Base-by-base conservation (phyloP, 2,329 filamentous ascomycete species). In the Nothophoma quercina region DNA sequence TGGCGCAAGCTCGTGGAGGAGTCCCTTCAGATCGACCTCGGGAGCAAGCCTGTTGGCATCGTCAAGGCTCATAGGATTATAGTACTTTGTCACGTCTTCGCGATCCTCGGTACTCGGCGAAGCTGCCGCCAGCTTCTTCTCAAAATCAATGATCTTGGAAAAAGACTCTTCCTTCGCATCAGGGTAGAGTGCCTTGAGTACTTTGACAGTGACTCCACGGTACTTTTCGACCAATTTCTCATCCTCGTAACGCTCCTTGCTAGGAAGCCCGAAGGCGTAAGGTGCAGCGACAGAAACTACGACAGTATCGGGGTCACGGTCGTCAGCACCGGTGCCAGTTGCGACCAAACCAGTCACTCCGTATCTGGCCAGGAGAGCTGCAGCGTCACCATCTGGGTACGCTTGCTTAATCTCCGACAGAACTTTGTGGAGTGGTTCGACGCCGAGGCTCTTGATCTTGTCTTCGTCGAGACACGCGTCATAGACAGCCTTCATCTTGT, bases 381-480 rank as follows among this genome's bases (percentile, higher is more conserved):
- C 73, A 2, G 80, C 75, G n/a, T 81, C 75, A 9, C 28, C 40
- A n/a, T 49, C 30, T 12, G 65, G 57, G 30, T 59, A 68, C 0
- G 55, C 42, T n/a, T 63, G 56, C 44, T 63, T 65, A 29, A 88
- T 71, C 35, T 81, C 71, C 12, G 79, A 70, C n/a, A 90, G 74
- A 8, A 89, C 71, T 4, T 80, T 69, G 15, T 79, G 68, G 32
- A 91, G 69, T 2, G 87, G 87, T 51, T 78, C 69, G 5, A 81
- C 74, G 2, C 86, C 88, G 9, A 79, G 67, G 34, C 80, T 71
- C 58, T 82, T 80, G 41, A 89, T 81, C 8, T 75, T 72, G 7
- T 81, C 77, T 65, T 87, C 82, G 61, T 90, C 79, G 70, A 88
- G 81, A 65, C 88, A 91, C 26, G 87, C 82, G 55, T 84, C 75